Percentiles rank a stretch among this genome's conserved stretches.
phyloP scores from a whole-genome alignment of 2,329 filamentous ascomycete species.

The Eutypa lata region DNA sequence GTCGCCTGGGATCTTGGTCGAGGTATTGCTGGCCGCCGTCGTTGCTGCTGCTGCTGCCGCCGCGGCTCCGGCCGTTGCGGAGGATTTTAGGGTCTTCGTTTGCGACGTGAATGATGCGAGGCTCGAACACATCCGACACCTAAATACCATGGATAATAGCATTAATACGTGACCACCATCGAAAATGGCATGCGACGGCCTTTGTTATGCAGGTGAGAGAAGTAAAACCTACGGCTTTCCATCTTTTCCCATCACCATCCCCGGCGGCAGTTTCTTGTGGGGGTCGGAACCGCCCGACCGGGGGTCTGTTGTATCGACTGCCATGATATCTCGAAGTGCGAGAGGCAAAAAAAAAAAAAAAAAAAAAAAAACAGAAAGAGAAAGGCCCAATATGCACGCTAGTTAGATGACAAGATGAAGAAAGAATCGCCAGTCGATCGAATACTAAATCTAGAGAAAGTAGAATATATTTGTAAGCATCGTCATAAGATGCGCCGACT shows the following conservation, averaged over 20 bases:
- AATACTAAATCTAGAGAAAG: not conserved
- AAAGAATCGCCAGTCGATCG: not conserved
- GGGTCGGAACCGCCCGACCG: conserved; percentile 17
- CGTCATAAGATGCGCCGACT: too few relatives aligned
- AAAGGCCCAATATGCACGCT: conserved; percentile 6
- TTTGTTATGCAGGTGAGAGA: conserved; percentile 8
- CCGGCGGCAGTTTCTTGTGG: conserved; percentile 62
- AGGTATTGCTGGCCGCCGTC: conserved; percentile 1
- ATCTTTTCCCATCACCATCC: conserved; percentile 73
- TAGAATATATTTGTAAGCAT: not conserved
- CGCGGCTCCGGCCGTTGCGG: conserved; percentile 28
- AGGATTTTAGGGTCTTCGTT: conserved; percentile 40
- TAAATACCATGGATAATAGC: too few relatives aligned
- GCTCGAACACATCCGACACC: conserved; percentile 70
- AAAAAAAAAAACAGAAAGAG: conserved; percentile 3
- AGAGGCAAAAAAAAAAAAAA: conserved; percentile 4
- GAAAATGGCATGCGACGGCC: too few relatives aligned
- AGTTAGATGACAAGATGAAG: not conserved
- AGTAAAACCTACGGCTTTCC: conserved; percentile 70
- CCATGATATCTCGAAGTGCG: conserved; percentile 26
- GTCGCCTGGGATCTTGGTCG: conserved; percentile 49
- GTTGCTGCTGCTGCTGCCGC: conserved; percentile 32
- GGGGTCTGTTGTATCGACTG: conserved; percentile 33
- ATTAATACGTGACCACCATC: too few relatives aligned
- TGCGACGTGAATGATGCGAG: conserved; percentile 58